Evolutionary conservation across 1,284 basidiomycete genomes (phyloP).

Genomic region (Papiliotrema terrestris): DNA sequence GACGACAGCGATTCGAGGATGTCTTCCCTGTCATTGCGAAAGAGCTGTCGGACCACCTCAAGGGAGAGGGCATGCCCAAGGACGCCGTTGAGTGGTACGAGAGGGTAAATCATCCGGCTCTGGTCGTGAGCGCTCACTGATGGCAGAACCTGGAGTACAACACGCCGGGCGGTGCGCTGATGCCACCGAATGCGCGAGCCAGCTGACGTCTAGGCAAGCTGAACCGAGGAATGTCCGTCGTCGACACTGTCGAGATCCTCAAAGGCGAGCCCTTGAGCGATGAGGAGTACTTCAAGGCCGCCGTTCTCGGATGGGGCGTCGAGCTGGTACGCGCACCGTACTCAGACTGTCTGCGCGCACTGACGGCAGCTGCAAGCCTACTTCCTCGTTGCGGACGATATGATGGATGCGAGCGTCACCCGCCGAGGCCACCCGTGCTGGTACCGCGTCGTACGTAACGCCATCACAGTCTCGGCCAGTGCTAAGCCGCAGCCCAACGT

Average conservation of each 20-base stretch:
- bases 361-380: conserved; percentile 81
- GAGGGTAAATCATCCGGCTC: conserved; percentile 53
- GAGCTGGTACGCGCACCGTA: conserved; percentile 67
- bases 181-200: no score
- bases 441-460: conserved; percentile 63
- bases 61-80: conserved; percentile 61
- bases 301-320: conserved; percentile 92
- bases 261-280: conserved; percentile 61
- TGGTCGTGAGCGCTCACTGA: background rate
- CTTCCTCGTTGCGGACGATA: conserved; percentile 96
- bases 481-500: conserved; percentile 55
- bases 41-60: conserved; percentile 37
- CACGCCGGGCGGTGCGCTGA: conserved; percentile 66
- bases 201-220: conserved; percentile 66
- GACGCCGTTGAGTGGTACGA: conserved; percentile 80
- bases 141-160: conserved; percentile 86
- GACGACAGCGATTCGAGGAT: conserved; percentile 43
- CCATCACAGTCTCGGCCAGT: background rate
- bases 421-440: conserved; percentile 98
- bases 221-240: conserved; percentile 91
- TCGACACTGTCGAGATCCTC: conserved; percentile 88
- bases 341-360: background rate
- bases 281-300: conserved; percentile 84
- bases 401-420: conserved; percentile 82
- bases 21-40: conserved; percentile 57